Conservation (phyloP, 1,139 yeast genomes). For the Debaryomyces fabryi region DNA sequence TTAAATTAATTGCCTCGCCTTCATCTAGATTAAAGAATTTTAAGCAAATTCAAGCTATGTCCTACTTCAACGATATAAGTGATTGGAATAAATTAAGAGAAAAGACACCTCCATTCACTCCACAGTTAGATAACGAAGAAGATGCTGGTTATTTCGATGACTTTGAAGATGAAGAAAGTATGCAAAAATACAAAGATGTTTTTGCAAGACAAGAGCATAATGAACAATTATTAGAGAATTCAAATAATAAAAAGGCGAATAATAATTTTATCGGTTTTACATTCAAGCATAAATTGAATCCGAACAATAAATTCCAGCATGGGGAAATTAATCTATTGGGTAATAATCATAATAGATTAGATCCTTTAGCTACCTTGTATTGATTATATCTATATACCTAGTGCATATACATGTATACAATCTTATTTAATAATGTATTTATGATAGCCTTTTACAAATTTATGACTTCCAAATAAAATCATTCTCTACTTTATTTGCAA, state of each 20-base stretch:
- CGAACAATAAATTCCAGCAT: constrained; percentile 50
- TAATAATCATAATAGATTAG: constrained; percentile 30
- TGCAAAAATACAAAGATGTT: constrained; percentile 97
- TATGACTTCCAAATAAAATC: constrained; percentile 62
- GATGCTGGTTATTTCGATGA: constrained; percentile 99
- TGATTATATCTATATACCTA: constrained; percentile 17
- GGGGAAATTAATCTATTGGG: constrained; percentile 46
- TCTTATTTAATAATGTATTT: constrained; percentile 5
- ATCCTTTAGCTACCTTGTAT: constrained; percentile 52
- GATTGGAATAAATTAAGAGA: constrained; percentile 73
- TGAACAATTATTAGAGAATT: constrained; percentile 76
- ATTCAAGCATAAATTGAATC: constrained; percentile 82
- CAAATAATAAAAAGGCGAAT: constrained; percentile 39
- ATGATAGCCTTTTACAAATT: background rate
- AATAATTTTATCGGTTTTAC: constrained; percentile 92
- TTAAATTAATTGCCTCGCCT: constrained; percentile 78
- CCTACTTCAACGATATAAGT: constrained; percentile 76
- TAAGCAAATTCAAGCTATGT: constrained; percentile 76
- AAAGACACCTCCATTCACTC: constrained; percentile 90
- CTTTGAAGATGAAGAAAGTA: constrained; percentile 92
- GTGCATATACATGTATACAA: constrained; percentile 6
- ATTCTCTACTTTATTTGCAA: constrained; percentile 49
- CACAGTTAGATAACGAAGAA: constrained; percentile 93
- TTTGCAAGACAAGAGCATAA: constrained; percentile 86
- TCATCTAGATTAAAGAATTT: constrained; percentile 72